A percentile compares a stretch with the other conserved stretches of the same genome.
Evolutionary conservation across 2,329 filamentous ascomycete species (phyloP).

Genomic region (Xylogone sp.): DNA sequence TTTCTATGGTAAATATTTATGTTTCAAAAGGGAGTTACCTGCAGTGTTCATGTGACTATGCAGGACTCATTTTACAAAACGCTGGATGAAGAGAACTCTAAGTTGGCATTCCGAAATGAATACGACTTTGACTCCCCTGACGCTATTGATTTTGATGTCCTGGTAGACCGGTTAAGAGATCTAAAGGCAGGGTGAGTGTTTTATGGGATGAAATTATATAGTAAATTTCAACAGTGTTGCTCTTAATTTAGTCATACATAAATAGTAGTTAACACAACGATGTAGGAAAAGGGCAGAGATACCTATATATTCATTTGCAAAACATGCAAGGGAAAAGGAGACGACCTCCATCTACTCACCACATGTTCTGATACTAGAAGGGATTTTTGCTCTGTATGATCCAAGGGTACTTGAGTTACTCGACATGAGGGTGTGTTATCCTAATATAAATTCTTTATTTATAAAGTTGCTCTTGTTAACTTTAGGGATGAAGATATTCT

Average conservation of each 20-base stretch:
- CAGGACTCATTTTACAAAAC: conserved; percentile 98
- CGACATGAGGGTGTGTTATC: conserved; percentile 71
- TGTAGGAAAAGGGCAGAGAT: conserved; percentile 81
- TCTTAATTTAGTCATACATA: not conserved
- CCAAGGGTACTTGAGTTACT: conserved; percentile 78
- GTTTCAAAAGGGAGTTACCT: not conserved
- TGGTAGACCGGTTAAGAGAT: conserved; percentile 75
- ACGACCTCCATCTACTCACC: conserved; percentile 93
- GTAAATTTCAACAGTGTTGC: too few species aligned
- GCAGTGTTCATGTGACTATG: conserved; percentile 5
- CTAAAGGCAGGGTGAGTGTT: conserved; percentile 81
- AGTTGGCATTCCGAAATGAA: conserved; percentile 80
- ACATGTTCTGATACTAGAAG: conserved; percentile 91
- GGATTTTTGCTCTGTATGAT: conserved; percentile 93
- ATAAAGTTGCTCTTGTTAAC: conserved; percentile 4
- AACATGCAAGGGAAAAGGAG: conserved; percentile 75
- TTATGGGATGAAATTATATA: not conserved
- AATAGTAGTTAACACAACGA: conserved; percentile 1
- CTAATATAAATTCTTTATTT: too few species aligned
- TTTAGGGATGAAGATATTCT: conserved; percentile 67
- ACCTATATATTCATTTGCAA: conserved; percentile 90
- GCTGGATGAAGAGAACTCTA: conserved; percentile 73
- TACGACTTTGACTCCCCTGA: conserved; percentile 95
- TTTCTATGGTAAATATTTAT: conserved; percentile 73
- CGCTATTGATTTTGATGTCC: conserved; percentile 88